Base-by-base conservation (phyloP, 208 protist genomes). In the Acanthamoeba culbertsoni region DNA sequence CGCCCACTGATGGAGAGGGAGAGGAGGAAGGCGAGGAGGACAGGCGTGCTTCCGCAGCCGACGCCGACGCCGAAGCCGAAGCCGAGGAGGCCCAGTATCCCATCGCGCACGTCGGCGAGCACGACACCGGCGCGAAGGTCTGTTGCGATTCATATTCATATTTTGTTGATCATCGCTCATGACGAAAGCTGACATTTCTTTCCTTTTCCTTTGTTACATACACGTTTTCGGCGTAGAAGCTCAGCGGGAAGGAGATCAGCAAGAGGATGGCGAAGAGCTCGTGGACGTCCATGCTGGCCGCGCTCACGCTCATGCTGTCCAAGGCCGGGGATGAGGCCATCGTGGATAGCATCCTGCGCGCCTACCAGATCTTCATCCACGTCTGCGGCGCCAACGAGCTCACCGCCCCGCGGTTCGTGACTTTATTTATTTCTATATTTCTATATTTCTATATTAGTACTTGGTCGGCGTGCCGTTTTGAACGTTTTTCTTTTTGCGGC, bases 361-460 rank as follows among this genome's bases (percentile, higher is more conserved):
- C 94, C n/a, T 92, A 95, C 20, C 95, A 96, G 91, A 57, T 86
- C 28, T 95, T 96, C 62, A 95, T 93, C 28, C 93, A 96, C 43
- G 93, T 86, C 4, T 96, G 95, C 82, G 95, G 95, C 28, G 55
- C 86, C 14, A 75, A 93, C n/a, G 43, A 95, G 42, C 46, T 96
- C 28, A 84, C 59, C 5, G 82, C 86, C 8, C 94, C 79, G 2
- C 40, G 79, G 68, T 77, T 1, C 68, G 68, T 10, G 7, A 33
- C 28, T 68, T 68, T 8, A 68, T 26, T n/a, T 68, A 6, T 8
- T 68, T 5, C 35, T 45, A 59, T n/a, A n/a, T 59, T 14, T n/a
- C 23, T 59, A n/a, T 23, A 59, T 59, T n/a, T n/a, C n/a, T n/a
- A n/a, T n/a, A n/a, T n/a, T n/a, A n/a, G n/a, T n/a, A n/a, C 55